Evolutionary conservation across 164 flowering plant species (phyloP).

Genomic region (Euptelea pleiosperma): DNA sequence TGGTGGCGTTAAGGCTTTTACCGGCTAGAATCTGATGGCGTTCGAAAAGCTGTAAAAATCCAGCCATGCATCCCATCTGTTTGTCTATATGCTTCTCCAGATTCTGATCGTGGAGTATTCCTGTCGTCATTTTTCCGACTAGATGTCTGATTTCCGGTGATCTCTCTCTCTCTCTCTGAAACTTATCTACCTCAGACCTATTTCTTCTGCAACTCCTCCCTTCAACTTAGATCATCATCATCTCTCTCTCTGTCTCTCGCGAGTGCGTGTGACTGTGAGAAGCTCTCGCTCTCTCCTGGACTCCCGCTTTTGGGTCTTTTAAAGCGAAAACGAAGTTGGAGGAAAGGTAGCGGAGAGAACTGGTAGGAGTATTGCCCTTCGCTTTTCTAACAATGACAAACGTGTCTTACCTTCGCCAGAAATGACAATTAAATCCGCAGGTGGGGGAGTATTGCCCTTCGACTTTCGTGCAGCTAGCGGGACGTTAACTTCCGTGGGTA

Average conservation of each 20-base stretch:
- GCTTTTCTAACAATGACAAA: constrained; percentile 8
- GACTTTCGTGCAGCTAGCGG: constrained; percentile 6
- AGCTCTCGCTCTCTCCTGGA: constrained; percentile 8
- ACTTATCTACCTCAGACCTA: too few relatives aligned
- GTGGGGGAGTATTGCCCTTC: constrained; percentile 1
- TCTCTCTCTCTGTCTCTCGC: constrained; percentile 16
- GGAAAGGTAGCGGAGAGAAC: background rate
- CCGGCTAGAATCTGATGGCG: constrained; percentile 69
- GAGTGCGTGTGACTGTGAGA: too few relatives aligned
- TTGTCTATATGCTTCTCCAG: constrained; percentile 75
- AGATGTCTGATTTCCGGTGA: background rate
- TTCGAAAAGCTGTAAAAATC: constrained; percentile 82
- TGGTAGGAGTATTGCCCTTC: constrained; percentile 1
- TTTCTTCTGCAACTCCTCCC: background rate
- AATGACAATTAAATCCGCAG: constrained; percentile 11
- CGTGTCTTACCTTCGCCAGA: background rate
- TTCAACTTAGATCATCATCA: background rate
- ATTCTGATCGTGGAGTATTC: constrained; percentile 45
- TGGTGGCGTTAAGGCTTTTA: constrained; percentile 59
- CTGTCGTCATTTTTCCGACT: constrained; percentile 40
- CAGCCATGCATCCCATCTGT: constrained; percentile 97
- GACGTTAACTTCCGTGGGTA: constrained; percentile 14
- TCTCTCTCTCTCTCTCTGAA: constrained; percentile 8
- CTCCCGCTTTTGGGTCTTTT: constrained; percentile 71
- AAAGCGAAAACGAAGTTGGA: constrained; percentile 21